Conservation (phyloP, 2,329 filamentous ascomycete genomes). For the Daldinia sp. region DNA sequence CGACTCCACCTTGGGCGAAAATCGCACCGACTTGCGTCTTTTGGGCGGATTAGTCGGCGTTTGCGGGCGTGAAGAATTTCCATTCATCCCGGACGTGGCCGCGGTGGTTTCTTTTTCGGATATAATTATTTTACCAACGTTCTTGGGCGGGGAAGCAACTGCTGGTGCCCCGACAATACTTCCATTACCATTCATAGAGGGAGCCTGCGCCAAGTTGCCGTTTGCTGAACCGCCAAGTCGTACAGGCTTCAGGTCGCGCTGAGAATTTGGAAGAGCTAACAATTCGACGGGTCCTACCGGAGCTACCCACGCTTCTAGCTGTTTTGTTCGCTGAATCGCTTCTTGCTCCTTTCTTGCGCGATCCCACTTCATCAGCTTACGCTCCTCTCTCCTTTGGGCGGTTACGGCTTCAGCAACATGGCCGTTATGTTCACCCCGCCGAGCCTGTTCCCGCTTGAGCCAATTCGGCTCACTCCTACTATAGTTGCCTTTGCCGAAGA, state of each 20-base stretch:
- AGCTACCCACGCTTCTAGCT: constrained; percentile 55
- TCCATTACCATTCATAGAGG: background rate
- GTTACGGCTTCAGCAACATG: constrained; percentile 87
- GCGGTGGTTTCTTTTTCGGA: background rate
- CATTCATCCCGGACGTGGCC: constrained; percentile 9
- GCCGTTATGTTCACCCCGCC: constrained; percentile 68
- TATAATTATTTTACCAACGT: background rate
- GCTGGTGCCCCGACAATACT: background rate
- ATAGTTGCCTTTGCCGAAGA: constrained; percentile 93
- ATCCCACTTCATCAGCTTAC: constrained; percentile 87
- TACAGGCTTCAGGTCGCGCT: constrained; percentile 46
- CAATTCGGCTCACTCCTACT: constrained; percentile 96
- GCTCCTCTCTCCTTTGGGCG: constrained; percentile 77
- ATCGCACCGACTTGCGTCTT: constrained; percentile 72
- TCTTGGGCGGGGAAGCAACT: background rate
- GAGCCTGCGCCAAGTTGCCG: background rate
- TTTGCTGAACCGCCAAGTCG: constrained; percentile 32
- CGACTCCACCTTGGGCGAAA: constrained; percentile 72
- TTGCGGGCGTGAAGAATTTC: constrained; percentile 11
- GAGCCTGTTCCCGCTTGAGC: constrained; percentile 82
- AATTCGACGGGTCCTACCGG: constrained; percentile 59
- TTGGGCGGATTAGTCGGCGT: constrained; percentile 43
- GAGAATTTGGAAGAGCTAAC: constrained; percentile 65
- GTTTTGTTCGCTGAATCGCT: constrained; percentile 75
- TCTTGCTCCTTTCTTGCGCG: constrained; percentile 88